Conservation (phyloP, 768 basidiomycete genomes). For the Amanita polypyramis region DNA sequence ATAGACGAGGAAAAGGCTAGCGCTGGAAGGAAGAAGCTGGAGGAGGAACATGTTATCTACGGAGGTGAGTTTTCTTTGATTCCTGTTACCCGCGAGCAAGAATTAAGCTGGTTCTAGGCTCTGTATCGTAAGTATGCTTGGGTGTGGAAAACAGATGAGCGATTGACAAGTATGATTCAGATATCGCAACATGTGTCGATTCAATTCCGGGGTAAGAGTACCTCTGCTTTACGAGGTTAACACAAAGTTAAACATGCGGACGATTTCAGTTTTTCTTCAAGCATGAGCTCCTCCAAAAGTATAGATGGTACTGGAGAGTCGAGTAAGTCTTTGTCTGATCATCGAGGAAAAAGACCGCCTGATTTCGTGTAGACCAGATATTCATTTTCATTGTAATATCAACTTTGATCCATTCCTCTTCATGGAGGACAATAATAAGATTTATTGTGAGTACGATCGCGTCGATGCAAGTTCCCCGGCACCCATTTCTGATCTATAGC, state of each 20-base stretch:
- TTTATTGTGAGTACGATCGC: conserved; percentile 39
- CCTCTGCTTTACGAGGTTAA: not conserved
- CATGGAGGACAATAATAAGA: conserved; percentile 61
- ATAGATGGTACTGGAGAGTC: conserved; percentile 74
- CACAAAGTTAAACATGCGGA: not conserved
- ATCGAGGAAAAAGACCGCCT: not conserved
- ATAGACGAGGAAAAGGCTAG: conserved; percentile 63
- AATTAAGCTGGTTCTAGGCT: not conserved
- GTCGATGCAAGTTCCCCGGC: not conserved
- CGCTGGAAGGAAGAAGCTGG: conserved; percentile 48
- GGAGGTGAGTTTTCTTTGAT: conserved; percentile 28
- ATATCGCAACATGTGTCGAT: conserved; percentile 64
- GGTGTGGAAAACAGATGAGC: conserved; percentile 12
- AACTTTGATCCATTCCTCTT: conserved; percentile 56
- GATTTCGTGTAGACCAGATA: conserved; percentile 37
- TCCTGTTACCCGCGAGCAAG: not conserved
- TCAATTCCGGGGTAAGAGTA: conserved; percentile 48
- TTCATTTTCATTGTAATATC: conserved; percentile 69
- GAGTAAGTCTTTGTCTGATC: conserved; percentile 33
- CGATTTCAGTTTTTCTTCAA: conserved; percentile 51
- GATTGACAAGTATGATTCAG: conserved; percentile 13
- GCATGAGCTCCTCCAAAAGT: conserved; percentile 54
- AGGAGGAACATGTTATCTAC: conserved; percentile 33
- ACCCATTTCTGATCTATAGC: conserved; percentile 21
- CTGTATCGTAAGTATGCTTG: conserved; percentile 13